Conservation (phyloP, 2,329 filamentous ascomycete genomes). For the Colletotrichum sp. region DNA sequence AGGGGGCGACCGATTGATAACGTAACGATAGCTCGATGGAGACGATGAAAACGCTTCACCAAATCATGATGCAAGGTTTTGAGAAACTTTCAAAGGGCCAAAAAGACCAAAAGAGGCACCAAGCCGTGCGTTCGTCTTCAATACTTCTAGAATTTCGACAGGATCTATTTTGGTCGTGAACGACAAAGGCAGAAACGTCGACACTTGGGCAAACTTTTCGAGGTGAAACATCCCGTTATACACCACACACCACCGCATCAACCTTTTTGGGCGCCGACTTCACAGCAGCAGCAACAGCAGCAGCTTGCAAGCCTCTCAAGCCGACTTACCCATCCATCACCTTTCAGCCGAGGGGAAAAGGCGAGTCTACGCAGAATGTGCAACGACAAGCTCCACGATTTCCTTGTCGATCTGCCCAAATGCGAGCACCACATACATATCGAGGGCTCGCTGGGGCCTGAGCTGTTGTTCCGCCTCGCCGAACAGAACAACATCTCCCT, state of each 20-base stretch:
- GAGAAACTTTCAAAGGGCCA: slow-evolving; percentile 1
- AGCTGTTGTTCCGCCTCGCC: slow-evolving; percentile 73
- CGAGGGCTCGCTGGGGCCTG: slow-evolving; percentile 75
- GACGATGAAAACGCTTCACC: background rate
- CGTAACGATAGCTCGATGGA: slow-evolving; percentile 10
- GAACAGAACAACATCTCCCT: slow-evolving; percentile 69
- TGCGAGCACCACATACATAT: slow-evolving; percentile 85
- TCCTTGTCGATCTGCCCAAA: slow-evolving; percentile 73
- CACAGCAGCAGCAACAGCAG: background rate
- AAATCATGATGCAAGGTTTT: background rate
- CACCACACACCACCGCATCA: background rate
- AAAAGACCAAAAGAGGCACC: background rate
- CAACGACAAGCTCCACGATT: slow-evolving; percentile 55
- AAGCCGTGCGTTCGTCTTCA: slow-evolving; percentile 14
- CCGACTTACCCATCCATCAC: background rate
- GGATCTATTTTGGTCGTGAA: slow-evolving; percentile 19
- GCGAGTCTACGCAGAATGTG: slow-evolving; percentile 52
- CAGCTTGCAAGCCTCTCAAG: background rate
- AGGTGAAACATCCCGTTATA: slow-evolving; percentile 10
- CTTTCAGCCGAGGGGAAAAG: background rate
- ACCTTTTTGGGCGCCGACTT: background rate
- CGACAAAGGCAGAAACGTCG: background rate
- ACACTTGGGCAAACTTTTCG: slow-evolving; percentile 10
- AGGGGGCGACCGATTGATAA: background rate
- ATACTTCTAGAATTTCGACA: slow-evolving; percentile 11